Evolutionary conservation across 257 asterid genomes (phyloP).

Genomic region (Pogostemon cablin): DNA sequence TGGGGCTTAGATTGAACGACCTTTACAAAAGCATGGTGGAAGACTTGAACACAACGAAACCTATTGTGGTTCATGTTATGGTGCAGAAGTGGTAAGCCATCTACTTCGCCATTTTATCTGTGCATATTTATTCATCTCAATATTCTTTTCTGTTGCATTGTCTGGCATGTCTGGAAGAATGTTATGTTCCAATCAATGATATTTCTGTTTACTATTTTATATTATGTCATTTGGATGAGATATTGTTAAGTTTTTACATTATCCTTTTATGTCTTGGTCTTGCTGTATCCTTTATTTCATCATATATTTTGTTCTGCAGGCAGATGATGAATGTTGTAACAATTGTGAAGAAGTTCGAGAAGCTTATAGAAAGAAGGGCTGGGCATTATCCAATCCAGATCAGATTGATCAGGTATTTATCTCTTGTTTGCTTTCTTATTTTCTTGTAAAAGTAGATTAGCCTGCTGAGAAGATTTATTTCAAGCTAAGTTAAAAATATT

Average conservation of each 20-base stretch:
- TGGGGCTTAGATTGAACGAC: conserved; percentile 66
- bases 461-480: conserved; percentile 10
- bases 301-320: conserved; percentile 49
- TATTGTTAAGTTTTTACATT: conserved; percentile 5
- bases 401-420: conserved; percentile 74
- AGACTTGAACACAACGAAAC: conserved; percentile 96
- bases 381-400: conserved; percentile 92
- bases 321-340: conserved; percentile 89
- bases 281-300: conserved; percentile 29
- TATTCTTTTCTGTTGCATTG: conserved; percentile 16
- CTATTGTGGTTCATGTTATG: conserved; percentile 98
- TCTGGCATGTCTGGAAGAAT: conserved; percentile 16
- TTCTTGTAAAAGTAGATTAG: conserved; percentile 14
- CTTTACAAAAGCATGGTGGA: conserved; percentile 96
- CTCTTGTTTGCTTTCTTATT: conserved; percentile 17
- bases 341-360: conserved; percentile 98
- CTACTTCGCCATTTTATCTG: conserved; percentile 30
- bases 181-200: neutral
- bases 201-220: neutral
- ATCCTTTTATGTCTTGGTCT: conserved; percentile 9
- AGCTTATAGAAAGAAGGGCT: conserved; percentile 93
- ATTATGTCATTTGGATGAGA: neutral
- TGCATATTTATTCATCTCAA: neutral
- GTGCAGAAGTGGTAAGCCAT: conserved; percentile 78
- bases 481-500: conserved; percentile 3